Evolutionary conservation across 805 yeast genomes (phyloP), one percentile per base, ranked within the genome.

Genomic region (Vanderwaltozyma tropicalis): DNA sequence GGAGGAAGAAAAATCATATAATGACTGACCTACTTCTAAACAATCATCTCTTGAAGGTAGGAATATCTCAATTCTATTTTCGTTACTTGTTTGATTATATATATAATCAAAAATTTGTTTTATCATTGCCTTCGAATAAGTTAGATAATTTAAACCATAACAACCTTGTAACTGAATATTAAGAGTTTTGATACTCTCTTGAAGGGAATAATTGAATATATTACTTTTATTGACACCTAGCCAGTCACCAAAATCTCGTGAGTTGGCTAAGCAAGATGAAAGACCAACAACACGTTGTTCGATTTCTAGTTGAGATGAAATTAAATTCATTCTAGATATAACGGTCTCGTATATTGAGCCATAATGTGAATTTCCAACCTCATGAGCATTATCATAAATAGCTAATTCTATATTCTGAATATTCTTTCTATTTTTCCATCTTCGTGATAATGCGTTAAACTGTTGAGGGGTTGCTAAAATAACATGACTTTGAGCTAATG

Each of bases 201-300:
- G 63, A 0, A 94, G 78, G 14, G 76, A 69, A 53, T 81, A 87
- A 49, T 86, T 87, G 63, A 68, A 85, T 5, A 78, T 67, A 34
- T 75, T 67, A 16, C 59, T 63, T 48, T 76, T 79, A 1, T 69
- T 48, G 19, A 81, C 78, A 2, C 92, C 94, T 21, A 92, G 59
- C 96, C 97, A 92, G 38, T 80, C 84, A 1, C 83, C 89, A 41
- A 88, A 59, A 45, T 85, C 95, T 36, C 74, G 68, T 3, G 81
- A 83, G 51, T 79, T 82, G 0, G 92, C 76, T 28, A 89, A 55
- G 2, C 94, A 75, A 1, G 76, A 67, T 0, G 83, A 68, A 18
- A 89, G 61, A 0, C 76, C 88, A n/a, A 89, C 72, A 19, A 87
- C 57, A 45, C 97, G 62, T 5, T 74, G 45, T 1, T 64, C 53